Percentiles rank a stretch among this genome's conserved stretches.
Evolutionary conservation across 2,329 filamentous ascomycete genomes (phyloP).

Genomic region (Aspergillus transmontanensis): DNA sequence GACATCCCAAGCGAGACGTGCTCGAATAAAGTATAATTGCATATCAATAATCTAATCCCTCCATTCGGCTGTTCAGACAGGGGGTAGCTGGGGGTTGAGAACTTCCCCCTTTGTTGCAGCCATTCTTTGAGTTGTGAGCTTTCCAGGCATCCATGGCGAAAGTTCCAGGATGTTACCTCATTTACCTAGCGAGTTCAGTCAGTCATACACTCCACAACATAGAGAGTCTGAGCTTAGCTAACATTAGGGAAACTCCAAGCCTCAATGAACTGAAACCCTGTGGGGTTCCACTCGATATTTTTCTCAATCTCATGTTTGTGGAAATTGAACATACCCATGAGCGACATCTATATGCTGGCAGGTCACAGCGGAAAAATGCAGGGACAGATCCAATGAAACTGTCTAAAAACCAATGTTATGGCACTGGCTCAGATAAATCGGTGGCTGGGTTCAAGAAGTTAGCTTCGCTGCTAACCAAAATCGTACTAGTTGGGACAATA

Average conservation of each 20-base stretch:
- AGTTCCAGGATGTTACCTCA: neutral
- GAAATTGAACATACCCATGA: neutral
- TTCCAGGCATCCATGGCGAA: neutral
- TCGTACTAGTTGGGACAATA: no score
- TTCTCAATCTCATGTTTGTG: neutral
- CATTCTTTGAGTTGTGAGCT: neutral
- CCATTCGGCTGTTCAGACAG: neutral
- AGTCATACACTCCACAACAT: neutral
- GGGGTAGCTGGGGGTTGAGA: neutral
- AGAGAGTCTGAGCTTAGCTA: neutral
- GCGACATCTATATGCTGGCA: neutral
- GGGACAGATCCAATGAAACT: no score
- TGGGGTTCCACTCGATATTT: neutral
- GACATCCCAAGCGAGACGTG: neutral
- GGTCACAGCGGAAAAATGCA: no score
- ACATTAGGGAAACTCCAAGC: neutral
- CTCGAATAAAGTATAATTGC: neutral
- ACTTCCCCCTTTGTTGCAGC: neutral
- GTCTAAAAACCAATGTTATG: no score
- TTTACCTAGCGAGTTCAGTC: neutral
- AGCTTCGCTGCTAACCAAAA: no score
- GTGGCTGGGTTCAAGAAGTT: no score
- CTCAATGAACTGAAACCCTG: neutral
- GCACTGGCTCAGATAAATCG: no score
- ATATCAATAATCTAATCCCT: neutral